phyloP scores from a whole-genome alignment of 352 stramenopile species.

The Phytophthora cactorum region DNA sequence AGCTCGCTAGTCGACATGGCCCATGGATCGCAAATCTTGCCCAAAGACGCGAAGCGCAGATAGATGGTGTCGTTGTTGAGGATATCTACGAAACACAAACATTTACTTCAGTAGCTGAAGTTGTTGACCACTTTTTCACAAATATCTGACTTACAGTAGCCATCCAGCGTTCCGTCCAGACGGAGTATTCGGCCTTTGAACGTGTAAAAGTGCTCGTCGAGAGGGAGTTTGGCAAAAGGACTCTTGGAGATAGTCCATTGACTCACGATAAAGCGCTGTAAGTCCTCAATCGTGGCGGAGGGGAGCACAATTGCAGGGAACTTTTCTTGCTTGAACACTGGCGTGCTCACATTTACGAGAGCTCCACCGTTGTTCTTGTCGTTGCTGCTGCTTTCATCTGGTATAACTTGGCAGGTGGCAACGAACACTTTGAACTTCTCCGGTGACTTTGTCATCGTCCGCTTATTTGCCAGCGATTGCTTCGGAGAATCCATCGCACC shows the following conservation, averaged over 20 bases:
- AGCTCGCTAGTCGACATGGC: conserved; percentile 83
- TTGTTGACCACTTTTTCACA: not conserved
- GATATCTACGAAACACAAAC: conserved; percentile 47
- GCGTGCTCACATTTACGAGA: conserved; percentile 8
- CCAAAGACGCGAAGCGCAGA: conserved; percentile 66
- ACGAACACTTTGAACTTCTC: conserved; percentile 62
- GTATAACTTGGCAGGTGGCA: conserved; percentile 56
- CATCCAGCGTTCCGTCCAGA: conserved; percentile 64
- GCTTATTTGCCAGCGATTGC: conserved; percentile 7
- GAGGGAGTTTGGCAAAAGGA: conserved; percentile 46
- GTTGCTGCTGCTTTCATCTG: conserved; percentile 12
- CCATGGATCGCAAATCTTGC: conserved; percentile 72
- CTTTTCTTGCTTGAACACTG: conserved; percentile 58
- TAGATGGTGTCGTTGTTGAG: conserved; percentile 76
- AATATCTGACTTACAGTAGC: conserved; percentile 56
- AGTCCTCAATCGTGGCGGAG: conserved; percentile 47
- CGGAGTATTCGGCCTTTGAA: conserved; percentile 75
- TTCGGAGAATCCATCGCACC: conserved; percentile 1
- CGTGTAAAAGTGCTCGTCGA: conserved; percentile 70
- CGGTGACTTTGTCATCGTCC: not conserved
- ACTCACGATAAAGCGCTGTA: conserved; percentile 62
- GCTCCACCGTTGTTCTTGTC: conserved; percentile 9
- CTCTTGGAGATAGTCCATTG: conserved; percentile 76
- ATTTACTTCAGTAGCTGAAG: not conserved
- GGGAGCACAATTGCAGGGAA: conserved; percentile 60